Evolutionary conservation across 352 stramenopile species (phyloP).

Genomic region (Albugo candida): DNA sequence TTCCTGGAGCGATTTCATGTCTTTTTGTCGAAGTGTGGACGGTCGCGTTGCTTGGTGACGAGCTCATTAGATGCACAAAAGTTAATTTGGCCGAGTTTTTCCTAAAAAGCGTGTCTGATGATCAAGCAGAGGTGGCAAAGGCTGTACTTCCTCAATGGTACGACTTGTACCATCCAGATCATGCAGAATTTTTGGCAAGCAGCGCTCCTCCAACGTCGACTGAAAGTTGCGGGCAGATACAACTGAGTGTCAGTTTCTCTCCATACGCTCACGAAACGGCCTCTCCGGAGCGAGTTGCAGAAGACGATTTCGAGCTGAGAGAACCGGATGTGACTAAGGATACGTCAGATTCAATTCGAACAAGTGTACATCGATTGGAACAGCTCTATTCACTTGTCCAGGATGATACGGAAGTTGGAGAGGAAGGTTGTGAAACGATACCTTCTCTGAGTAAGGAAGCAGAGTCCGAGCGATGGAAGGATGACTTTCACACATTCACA

Average conservation of each 20-base stretch:
- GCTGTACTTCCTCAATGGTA: slow-evolving; percentile 59
- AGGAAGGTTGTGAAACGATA: slow-evolving; percentile 15
- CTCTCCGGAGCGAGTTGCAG: slow-evolving; percentile 5
- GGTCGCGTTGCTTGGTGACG: slow-evolving; percentile 52
- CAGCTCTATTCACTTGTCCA: slow-evolving; percentile 24
- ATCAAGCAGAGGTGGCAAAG: slow-evolving; percentile 47
- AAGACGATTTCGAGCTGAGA: slow-evolving; percentile 15
- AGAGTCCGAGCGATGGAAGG: too few relatives aligned
- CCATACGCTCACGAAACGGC: slow-evolving; percentile 26
- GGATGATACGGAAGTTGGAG: slow-evolving; percentile 9
- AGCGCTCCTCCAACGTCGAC: neutral
- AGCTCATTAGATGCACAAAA: slow-evolving; percentile 50
- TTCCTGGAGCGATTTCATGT: slow-evolving; percentile 50
- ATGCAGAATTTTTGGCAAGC: slow-evolving; percentile 13
- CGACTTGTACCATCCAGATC: slow-evolving; percentile 36
- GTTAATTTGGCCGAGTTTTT: slow-evolving; percentile 63
- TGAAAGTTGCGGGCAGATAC: slow-evolving; percentile 24
- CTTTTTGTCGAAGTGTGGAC: slow-evolving; percentile 64
- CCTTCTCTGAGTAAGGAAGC: slow-evolving; percentile 2
- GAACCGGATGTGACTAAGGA: slow-evolving; percentile 7
- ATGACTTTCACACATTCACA: slow-evolving; percentile 30
- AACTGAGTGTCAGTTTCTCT: slow-evolving; percentile 65
- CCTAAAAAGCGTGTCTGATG: slow-evolving; percentile 22
- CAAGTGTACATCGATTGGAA: slow-evolving; percentile 56
- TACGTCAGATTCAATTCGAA: slow-evolving; percentile 26